Evolutionary conservation across 1,139 yeast species (phyloP).

Genomic region (Suhomyces guaymorum): DNA sequence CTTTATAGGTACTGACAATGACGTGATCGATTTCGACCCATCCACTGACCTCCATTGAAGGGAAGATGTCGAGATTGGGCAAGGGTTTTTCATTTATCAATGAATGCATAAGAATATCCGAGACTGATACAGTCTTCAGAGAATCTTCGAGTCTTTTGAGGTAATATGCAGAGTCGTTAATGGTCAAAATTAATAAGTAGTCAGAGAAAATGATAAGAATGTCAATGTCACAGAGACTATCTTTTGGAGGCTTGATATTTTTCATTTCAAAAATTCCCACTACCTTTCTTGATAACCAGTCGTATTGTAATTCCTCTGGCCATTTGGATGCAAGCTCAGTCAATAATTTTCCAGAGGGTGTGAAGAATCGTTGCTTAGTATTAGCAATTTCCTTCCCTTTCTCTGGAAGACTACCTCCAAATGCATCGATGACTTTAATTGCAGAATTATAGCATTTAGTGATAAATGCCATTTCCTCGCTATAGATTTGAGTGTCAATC

Average conservation of each 20-base stretch:
- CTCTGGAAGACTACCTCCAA: conserved; percentile 52
- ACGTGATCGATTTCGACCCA: conserved; percentile 69
- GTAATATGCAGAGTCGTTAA: conserved; percentile 44
- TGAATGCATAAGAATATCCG: conserved; percentile 88
- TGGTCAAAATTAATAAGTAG: conserved; percentile 62
- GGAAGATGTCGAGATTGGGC: conserved; percentile 52
- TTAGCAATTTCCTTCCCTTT: conserved; percentile 19
- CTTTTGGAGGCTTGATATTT: conserved; percentile 29
- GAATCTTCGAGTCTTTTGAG: conserved; percentile 24
- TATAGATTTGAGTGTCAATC: conserved; percentile 9
- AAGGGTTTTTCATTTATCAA: conserved; percentile 83
- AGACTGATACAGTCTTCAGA: conserved; percentile 57
- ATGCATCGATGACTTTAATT: conserved; percentile 72
- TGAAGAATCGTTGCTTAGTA: conserved; percentile 61
- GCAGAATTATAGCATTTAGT: conserved; percentile 54
- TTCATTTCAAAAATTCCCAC: conserved; percentile 72
- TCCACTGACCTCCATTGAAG: conserved; percentile 63
- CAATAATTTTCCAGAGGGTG: conserved; percentile 86
- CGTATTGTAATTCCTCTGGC: conserved; percentile 86
- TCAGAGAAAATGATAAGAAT: conserved; percentile 81
- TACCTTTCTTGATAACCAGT: conserved; percentile 84
- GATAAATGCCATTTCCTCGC: conserved; percentile 19
- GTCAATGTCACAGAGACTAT: conserved; percentile 38
- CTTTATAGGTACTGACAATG: conserved; percentile 45
- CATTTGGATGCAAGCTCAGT: conserved; percentile 82